Conservation (phyloP, 2,329 filamentous ascomycete genomes). For the Mollisia scopiformis region DNA sequence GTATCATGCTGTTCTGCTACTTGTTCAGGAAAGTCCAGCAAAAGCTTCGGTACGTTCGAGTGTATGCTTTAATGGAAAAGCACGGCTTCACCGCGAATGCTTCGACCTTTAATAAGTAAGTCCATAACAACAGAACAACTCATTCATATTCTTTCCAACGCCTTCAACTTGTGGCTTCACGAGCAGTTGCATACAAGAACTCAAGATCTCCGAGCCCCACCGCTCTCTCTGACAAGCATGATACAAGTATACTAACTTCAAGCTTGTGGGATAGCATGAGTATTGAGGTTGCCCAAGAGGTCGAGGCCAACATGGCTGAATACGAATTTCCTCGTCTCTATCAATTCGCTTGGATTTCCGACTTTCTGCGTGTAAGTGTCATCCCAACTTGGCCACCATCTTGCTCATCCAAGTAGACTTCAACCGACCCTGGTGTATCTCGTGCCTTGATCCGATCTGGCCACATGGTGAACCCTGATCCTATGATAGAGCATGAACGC, state of each 20-base stretch:
- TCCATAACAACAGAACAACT: too few relatives aligned
- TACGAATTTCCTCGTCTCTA: conserved; percentile 20
- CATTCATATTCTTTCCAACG: too few relatives aligned
- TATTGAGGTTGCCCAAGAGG: conserved; percentile 17
- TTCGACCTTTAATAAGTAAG: conserved; percentile 2
- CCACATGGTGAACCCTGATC: conserved; percentile 17
- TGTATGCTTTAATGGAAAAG: conserved; percentile 13
- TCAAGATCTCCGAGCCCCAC: too few relatives aligned
- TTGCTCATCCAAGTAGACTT: conserved; percentile 5
- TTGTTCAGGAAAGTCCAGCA: conserved; percentile 10
- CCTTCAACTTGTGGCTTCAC: too few relatives aligned
- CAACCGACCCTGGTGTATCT: conserved; percentile 20
- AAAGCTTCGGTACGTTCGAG: conserved; percentile 7
- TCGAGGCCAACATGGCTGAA: conserved; percentile 19
- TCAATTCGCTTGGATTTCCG: conserved; percentile 20
- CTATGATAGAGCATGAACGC: conserved; percentile 16
- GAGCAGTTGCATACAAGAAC: too few relatives aligned
- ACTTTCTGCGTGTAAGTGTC: conserved; percentile 18
- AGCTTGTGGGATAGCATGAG: too few relatives aligned
- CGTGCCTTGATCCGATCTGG: conserved; percentile 16
- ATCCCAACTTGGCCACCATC: background rate
- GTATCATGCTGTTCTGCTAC: background rate
- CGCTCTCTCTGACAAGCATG: too few relatives aligned
- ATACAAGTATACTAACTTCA: too few relatives aligned
- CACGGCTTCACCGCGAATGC: conserved; percentile 13